phyloP scores from a whole-genome alignment of 306 rosid species.

The Luffa acutangula region DNA sequence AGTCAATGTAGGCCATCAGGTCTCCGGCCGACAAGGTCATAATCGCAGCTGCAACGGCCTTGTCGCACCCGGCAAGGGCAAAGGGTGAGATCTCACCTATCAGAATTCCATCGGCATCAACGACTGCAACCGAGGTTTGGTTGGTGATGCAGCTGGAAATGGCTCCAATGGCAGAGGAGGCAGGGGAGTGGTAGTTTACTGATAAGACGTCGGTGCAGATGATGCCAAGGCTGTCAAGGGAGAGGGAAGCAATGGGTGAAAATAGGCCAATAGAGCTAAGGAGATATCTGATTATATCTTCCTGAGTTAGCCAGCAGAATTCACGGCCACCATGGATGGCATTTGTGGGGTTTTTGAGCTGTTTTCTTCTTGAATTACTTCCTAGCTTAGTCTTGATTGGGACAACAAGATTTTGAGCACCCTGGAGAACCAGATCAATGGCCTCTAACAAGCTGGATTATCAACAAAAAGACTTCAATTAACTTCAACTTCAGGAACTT shows the following conservation, averaged over 20 bases:
- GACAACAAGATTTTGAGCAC: slow-evolving; percentile 78
- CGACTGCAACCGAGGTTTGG: slow-evolving; percentile 78
- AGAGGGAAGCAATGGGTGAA: slow-evolving; percentile 54
- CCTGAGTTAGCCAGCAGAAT: slow-evolving; percentile 87
- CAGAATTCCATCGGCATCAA: slow-evolving; percentile 51
- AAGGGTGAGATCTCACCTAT: slow-evolving; percentile 90
- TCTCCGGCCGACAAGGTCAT: slow-evolving; percentile 68
- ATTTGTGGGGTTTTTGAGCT: slow-evolving; percentile 28
- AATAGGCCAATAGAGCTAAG: slow-evolving; percentile 73
- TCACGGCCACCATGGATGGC: slow-evolving; percentile 46
- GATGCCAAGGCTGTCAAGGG: slow-evolving; percentile 56
- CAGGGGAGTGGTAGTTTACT: slow-evolving; percentile 69
- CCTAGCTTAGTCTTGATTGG: slow-evolving; percentile 41
- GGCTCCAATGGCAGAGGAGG: slow-evolving; percentile 47
- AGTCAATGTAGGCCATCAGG: slow-evolving; percentile 88
- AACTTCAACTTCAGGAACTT: background rate
- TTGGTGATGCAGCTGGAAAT: slow-evolving; percentile 45
- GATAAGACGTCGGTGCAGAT: slow-evolving; percentile 45
- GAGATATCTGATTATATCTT: slow-evolving; percentile 71
- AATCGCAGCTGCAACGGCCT: slow-evolving; percentile 66
- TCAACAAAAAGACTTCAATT: slow-evolving; percentile 1
- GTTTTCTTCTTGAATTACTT: slow-evolving; percentile 59
- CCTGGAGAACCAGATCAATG: slow-evolving; percentile 74
- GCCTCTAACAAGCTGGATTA: slow-evolving; percentile 60
- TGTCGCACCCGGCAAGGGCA: slow-evolving; percentile 72